Percentiles rank a stretch among this genome's conserved stretches.
These are phyloP conservation scores for Phytophthora citricola DNA, from an alignment of 352 stramenopile genomes.

Conservation along the genomic window DNA sequence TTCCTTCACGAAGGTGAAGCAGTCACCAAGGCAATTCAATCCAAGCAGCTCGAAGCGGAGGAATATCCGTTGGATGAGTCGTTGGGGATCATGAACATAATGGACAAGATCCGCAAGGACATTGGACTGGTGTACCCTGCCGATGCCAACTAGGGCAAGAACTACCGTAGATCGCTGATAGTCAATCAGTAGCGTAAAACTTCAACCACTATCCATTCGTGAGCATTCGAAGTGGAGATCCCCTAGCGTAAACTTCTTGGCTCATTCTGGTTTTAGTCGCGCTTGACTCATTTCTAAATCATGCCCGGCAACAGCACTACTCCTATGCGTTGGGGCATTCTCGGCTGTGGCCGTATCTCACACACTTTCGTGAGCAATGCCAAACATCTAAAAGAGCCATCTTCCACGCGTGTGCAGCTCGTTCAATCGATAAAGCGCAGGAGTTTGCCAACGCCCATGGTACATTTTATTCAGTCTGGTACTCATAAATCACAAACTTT, in stretches of 20 bases:
- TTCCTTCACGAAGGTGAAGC: slow-evolving; percentile 81
- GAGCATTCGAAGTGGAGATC: slow-evolving; percentile 2
- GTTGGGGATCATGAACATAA: slow-evolving; percentile 57
- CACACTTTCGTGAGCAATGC: slow-evolving; percentile 63
- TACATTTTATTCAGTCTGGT: slow-evolving; percentile 27
- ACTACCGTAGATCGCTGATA: not conserved
- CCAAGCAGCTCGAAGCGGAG: slow-evolving; percentile 44
- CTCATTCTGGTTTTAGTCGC: slow-evolving; percentile 18
- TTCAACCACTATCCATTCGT: slow-evolving; percentile 25
- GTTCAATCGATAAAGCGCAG: slow-evolving; percentile 51
- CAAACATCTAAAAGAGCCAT: slow-evolving; percentile 18
- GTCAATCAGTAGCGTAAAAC: slow-evolving; percentile 7
- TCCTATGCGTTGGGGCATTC: slow-evolving; percentile 62
- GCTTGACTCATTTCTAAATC: slow-evolving; percentile 1
- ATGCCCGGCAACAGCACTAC: slow-evolving; percentile 10
- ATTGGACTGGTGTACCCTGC: slow-evolving; percentile 52
- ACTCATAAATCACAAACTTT: not conserved
- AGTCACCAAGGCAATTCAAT: slow-evolving; percentile 63
- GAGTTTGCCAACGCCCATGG: slow-evolving; percentile 48
- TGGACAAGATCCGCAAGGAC: slow-evolving; percentile 68
- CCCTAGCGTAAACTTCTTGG: not conserved
- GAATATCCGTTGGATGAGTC: slow-evolving; percentile 64
- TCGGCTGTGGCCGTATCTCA: slow-evolving; percentile 71
- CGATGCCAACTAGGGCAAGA: slow-evolving; percentile 21
- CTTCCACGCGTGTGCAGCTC: slow-evolving; percentile 54